Percentiles rank a stretch among this genome's conserved stretches.
These are phyloP conservation scores for Citrullus mucosospermus DNA, from an alignment of 306 rosid species.

Conservation along the genomic window DNA sequence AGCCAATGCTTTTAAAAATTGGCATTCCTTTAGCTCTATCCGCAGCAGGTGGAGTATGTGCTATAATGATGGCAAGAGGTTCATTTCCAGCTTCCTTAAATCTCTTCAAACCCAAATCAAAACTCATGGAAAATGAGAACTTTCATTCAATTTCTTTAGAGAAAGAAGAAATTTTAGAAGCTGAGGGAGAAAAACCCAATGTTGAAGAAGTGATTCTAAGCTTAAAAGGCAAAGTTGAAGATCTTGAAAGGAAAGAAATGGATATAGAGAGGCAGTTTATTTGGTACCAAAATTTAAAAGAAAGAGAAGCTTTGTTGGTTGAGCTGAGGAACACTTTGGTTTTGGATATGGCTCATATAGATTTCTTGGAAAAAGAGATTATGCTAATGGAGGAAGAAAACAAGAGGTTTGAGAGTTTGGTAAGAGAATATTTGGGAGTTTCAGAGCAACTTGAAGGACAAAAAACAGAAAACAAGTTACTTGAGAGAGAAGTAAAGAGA, in stretches of 20 bases:
- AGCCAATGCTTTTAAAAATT: slow-evolving; percentile 43
- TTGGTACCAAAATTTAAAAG: slow-evolving; percentile 42
- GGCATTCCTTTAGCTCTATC: slow-evolving; percentile 58
- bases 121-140: slow-evolving; percentile 13
- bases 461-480: slow-evolving; percentile 39
- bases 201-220: slow-evolving; percentile 27
- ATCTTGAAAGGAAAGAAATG: slow-evolving; percentile 33
- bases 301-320: slow-evolving; percentile 29
- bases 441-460: slow-evolving; percentile 28
- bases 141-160: slow-evolving; percentile 8
- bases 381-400: slow-evolving; percentile 30
- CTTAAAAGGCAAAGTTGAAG: slow-evolving; percentile 33
- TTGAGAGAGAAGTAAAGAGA: slow-evolving; percentile 31
- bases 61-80: slow-evolving; percentile 38
- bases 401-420: slow-evolving; percentile 27
- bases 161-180: slow-evolving; percentile 13
- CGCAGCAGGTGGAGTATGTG: slow-evolving; percentile 46
- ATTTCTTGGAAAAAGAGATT: slow-evolving; percentile 44
- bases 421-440: slow-evolving; percentile 18
- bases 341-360: slow-evolving; percentile 29
- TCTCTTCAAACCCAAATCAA: slow-evolving; percentile 15
- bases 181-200: neutral
- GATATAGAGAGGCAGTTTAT: slow-evolving; percentile 35
- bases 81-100: slow-evolving; percentile 9
- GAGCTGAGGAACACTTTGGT: slow-evolving; percentile 34